phyloP scores from a whole-genome alignment of 768 basidiomycete genomes.

The Hypholoma fasciculare region DNA sequence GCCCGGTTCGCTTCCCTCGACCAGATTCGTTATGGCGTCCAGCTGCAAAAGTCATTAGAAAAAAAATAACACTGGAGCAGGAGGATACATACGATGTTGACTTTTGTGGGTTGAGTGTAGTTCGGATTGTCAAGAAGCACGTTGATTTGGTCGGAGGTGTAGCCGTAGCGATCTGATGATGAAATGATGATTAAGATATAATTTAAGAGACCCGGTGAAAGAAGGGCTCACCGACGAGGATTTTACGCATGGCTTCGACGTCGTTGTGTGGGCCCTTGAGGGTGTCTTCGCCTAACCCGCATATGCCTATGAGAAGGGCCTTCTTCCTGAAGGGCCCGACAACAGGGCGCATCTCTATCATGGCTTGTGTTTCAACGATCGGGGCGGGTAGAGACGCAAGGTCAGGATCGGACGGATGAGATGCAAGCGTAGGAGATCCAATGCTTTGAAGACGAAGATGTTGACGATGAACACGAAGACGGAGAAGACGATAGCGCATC shows the following conservation, averaged over 20 bases:
- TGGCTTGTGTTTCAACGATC: too few species aligned
- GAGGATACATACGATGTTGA: neutral
- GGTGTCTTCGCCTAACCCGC: neutral
- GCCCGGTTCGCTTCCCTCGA: neutral
- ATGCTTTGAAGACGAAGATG: too few species aligned
- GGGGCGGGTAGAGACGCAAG: too few species aligned
- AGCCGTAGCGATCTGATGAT: neutral
- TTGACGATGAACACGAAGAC: too few species aligned
- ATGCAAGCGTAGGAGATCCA: too few species aligned
- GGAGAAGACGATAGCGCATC: too few species aligned
- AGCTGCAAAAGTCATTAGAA: neutral
- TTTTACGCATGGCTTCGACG: neutral
- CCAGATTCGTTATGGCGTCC: neutral
- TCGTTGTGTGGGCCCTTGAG: slow-evolving; percentile 5
- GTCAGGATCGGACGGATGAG: too few species aligned
- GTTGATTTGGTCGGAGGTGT: neutral
- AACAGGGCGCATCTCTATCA: too few species aligned
- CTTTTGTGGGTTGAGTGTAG: neutral
- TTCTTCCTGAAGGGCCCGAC: neutral
- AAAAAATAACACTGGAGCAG: neutral
- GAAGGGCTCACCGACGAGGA: neutral
- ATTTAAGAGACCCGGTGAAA: neutral
- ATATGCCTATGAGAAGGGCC: slow-evolving; percentile 1
- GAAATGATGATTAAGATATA: neutral
- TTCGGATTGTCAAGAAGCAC: neutral